These are phyloP conservation scores for Hylodesmum podocarpum DNA, from an alignment of 306 rosid species.

Conservation along the genomic window DNA sequence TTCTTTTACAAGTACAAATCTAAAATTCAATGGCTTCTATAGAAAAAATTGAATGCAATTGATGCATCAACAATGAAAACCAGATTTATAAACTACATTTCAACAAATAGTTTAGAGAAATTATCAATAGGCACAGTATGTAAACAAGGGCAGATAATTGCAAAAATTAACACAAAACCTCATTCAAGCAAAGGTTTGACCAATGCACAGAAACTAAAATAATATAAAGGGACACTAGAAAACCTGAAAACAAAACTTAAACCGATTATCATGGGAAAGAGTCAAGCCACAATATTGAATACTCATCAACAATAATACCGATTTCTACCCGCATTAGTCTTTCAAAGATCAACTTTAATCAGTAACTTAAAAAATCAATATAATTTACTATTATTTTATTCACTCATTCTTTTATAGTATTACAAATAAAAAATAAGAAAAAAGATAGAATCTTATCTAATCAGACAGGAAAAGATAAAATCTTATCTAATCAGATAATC, in stretches of 20 bases:
- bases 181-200: slow-evolving; percentile 6
- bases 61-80: neutral
- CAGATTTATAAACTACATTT: neutral
- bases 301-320: slow-evolving; percentile 4
- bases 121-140: neutral
- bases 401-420: too few species aligned
- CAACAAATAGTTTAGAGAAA: neutral
- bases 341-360: slow-evolving; percentile 12
- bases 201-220: slow-evolving; percentile 14
- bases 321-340: slow-evolving; percentile 6
- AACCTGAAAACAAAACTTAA: neutral
- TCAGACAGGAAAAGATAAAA: too few species aligned
- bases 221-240: neutral
- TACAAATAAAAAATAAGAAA: too few species aligned
- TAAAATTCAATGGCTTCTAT: neutral
- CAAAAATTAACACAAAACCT: slow-evolving; percentile 11
- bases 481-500: too few species aligned
- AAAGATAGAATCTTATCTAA: too few species aligned
- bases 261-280: slow-evolving; percentile 21
- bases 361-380: too few species aligned
- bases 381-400: too few species aligned
- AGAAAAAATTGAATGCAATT: neutral
- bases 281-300: slow-evolving; percentile 8
- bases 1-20: too few species aligned
- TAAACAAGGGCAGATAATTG: neutral